Base-by-base conservation (phyloP, 768 basidiomycete genomes). In the Harrya chromipes region DNA sequence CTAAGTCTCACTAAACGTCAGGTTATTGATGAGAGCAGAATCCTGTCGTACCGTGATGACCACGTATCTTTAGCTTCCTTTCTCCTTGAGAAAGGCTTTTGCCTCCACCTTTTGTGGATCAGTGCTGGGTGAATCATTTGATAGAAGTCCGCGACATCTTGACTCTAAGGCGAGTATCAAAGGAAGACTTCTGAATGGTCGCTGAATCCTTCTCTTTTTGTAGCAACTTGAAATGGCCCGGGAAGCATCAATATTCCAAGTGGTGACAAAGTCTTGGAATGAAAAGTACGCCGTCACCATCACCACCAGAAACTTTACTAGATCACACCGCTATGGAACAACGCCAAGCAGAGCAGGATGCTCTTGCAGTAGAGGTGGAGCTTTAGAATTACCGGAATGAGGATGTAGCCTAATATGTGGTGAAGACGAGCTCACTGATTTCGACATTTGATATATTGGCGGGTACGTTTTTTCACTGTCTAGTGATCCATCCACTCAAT, bases 141-240 rank as follows among this genome's bases (percentile, higher is more conserved):
- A 37, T 27, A 34, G 24, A 55, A 53, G 13, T 37, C 45, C 4
- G 47, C 52, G 8, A 55, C 14, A 16, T 58, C 59, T 39, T 52
- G n/a, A n/a, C n/a, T n/a, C n/a, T 40, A 11, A 50, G 4, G 16
- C 55, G 47, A 3, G 31, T 13, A 27, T 44, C 49, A 9, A 61
- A 58, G 9, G 50, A 55, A 5, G 47, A 48, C 27, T 34, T 52
- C 23, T 61, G 53, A 4, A 36, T 39, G 4, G 35, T 16, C 4
- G 35, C 46, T 1, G 52, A 54, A 13, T 24, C 24, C 27, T 46
- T 54, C 29, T 61, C 52, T 35, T n/a, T 42, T 34, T 41, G 50
- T 12, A 61, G 4, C 34, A 55, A 29, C 60, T 61, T 38, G 33
- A 46, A 43, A 21, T n/a, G n/a, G n/a, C n/a, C n/a, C n/a, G n/a